Conservation (phyloP, 2,329 filamentous ascomycete species). For the Nemania abortiva region DNA sequence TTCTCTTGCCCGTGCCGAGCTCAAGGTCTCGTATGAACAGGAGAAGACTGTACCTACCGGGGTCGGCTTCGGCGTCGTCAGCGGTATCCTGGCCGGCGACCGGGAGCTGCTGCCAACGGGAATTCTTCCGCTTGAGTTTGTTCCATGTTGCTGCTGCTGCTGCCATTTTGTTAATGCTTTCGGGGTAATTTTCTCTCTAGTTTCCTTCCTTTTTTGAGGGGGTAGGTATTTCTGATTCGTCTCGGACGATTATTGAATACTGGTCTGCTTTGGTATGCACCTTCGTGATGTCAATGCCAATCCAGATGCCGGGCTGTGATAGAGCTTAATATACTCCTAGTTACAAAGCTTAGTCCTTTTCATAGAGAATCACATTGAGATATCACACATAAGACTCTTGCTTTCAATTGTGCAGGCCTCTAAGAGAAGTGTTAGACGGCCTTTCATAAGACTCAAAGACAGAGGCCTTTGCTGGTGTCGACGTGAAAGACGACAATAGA, state of each 20-base stretch:
- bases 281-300: background rate
- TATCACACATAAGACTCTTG: background rate
- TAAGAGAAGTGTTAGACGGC: background rate
- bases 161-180: conserved; percentile 1
- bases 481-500: background rate
- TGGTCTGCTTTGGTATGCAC: background rate
- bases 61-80: background rate
- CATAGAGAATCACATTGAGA: background rate
- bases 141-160: background rate
- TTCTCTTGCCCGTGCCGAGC: too few relatives aligned
- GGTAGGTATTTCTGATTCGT: background rate
- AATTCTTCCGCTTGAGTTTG: conserved; percentile 24
- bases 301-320: background rate
- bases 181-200: background rate
- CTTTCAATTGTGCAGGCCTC: background rate
- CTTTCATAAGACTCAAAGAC: background rate
- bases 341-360: background rate
- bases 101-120: conserved; percentile 19
- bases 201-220: background rate
- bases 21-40: conserved; percentile 18
- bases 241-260: background rate
- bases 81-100: background rate
- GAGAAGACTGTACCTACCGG: conserved; percentile 12
- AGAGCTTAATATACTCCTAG: background rate
- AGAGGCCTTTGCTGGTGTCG: background rate